phyloP scores from a whole-genome alignment of 2,329 filamentous ascomycete genomes.

The Didymella glomerata region DNA sequence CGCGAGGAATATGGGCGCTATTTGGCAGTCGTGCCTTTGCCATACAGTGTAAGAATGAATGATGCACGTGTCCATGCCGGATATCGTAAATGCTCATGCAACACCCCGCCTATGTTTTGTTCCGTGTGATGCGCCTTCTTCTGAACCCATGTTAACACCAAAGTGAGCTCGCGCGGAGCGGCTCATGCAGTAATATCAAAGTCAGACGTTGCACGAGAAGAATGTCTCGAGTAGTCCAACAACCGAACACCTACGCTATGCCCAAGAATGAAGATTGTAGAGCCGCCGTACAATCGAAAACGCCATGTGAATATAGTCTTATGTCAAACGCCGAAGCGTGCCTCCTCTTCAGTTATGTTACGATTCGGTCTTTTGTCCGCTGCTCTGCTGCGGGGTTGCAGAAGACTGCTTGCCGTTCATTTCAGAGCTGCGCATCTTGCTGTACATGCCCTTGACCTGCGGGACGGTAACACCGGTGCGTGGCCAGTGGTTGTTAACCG shows the following conservation, averaged over 20 bases:
- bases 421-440: slow-evolving; percentile 47
- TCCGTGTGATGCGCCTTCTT: slow-evolving; percentile 30
- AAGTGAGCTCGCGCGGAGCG: slow-evolving; percentile 20
- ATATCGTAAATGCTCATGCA: slow-evolving; percentile 31
- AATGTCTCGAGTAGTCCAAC: slow-evolving; percentile 33
- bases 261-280: slow-evolving; percentile 36
- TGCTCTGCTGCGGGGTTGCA: slow-evolving; percentile 32
- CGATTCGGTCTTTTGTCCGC: slow-evolving; percentile 37
- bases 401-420: slow-evolving; percentile 36
- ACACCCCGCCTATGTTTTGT: slow-evolving; percentile 27
- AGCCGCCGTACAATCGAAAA: slow-evolving; percentile 34
- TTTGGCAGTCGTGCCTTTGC: slow-evolving; percentile 16
- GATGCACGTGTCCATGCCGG: slow-evolving; percentile 23
- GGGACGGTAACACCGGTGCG: slow-evolving; percentile 40
- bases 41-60: slow-evolving; percentile 14
- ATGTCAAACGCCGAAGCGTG: slow-evolving; percentile 17
- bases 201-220: slow-evolving; percentile 29
- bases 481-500: slow-evolving; percentile 52
- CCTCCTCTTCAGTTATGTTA: slow-evolving; percentile 16
- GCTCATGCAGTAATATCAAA: slow-evolving; percentile 33
- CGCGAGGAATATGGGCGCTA: slow-evolving; percentile 20
- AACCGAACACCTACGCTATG: slow-evolving; percentile 50
- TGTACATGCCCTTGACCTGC: slow-evolving; percentile 51
- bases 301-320: slow-evolving; percentile 21
- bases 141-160: slow-evolving; percentile 29